Base-by-base conservation (phyloP, 306 rosid species). In the Vigna trinervia region DNA sequence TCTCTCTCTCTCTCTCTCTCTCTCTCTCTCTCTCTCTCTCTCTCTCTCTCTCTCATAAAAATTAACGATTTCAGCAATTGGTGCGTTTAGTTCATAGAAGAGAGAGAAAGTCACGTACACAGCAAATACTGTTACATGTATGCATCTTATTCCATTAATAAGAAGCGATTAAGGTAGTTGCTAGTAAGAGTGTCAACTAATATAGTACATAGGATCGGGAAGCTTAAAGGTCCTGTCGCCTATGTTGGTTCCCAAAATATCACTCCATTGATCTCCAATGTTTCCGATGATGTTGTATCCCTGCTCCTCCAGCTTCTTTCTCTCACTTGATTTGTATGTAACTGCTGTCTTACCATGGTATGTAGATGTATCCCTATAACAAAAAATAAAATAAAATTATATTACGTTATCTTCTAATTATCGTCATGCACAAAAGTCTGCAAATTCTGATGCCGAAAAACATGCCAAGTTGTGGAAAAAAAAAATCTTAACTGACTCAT, bases 251-350 rank as follows among this genome's bases (percentile, higher is more conserved):
- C 94, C 97, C 45, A 89, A 50, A 1, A 89, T 51, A 59, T 91
- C 94, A 34, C 89, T 91, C 92, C 94, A 89, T 73, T 91, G 97
- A 45, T 91, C 97, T 0, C 97, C 92, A 0, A 74, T 84, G 81
- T 85, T 89, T 15, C 94, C 97, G 47, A 89, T 15, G 1, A 89
- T 89, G 48, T 60, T 86, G 3, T 82, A 91, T 12, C 91, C 94
- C 36, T 54, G 36, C 28, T 64, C 6, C 28, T 78, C 91, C 0
- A 91, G 15, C 34, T 84, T 78, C 69, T 58, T 79, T 17, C 94
- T 89, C 71, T 86, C 78, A 0, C 57, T n/a, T 41, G 94, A 85
- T 88, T 91, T 91, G 77, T 85, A 89, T 41, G n/a, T 43, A 4
- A 73, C 54, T 39, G 94, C 65, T 74, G 28, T 92, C 70, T 46